A percentile compares a stretch with the other conserved stretches of the same genome.
Conservation (phyloP, 78 protist genomes). For the Dictyostelium intermedium region DNA sequence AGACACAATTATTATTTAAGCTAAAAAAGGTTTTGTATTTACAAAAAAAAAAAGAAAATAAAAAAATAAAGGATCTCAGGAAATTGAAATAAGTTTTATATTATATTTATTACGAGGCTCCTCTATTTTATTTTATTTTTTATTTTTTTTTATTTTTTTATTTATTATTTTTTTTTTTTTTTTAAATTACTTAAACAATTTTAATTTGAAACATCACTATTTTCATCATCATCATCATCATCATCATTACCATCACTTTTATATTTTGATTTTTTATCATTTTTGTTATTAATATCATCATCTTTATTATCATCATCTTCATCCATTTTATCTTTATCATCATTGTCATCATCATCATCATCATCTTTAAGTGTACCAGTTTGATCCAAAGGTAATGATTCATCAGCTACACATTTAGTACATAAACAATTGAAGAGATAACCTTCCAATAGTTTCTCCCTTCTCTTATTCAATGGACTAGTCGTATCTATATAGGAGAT, state of each 20-base stretch:
- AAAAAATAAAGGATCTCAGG: no score
- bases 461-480: background rate
- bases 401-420: conserved; percentile 41
- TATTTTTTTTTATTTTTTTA: background rate
- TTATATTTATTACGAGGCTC: no score
- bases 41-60: no score
- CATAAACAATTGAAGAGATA: conserved; percentile 65
- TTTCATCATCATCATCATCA: background rate
- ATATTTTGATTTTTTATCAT: background rate
- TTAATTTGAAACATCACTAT: background rate
- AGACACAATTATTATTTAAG: no score
- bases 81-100: no score
- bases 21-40: no score
- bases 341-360: background rate
- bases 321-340: background rate
- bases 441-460: conserved; percentile 59
- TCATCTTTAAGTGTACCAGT: background rate
- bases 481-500: conserved; percentile 58
- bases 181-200: no score
- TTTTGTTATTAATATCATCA: background rate
- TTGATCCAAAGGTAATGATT: background rate
- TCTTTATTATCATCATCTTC: background rate
- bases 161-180: no score
- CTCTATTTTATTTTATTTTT: background rate
- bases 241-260: background rate